phyloP scores from a whole-genome alignment of 2,329 filamentous ascomycete genomes.

The Alternaria postmessia region DNA sequence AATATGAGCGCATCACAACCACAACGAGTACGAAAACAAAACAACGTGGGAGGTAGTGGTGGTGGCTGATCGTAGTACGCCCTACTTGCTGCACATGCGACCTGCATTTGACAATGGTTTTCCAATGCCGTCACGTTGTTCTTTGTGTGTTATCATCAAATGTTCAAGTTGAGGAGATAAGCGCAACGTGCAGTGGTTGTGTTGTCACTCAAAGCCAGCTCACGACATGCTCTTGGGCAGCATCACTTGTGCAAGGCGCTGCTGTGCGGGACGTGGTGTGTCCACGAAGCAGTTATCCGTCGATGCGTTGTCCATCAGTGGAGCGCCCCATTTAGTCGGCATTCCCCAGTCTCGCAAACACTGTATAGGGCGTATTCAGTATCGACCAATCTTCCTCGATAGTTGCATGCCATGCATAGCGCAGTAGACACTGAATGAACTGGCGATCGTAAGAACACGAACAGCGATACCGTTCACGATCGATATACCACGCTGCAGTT shows the following conservation, averaged over 20 bases:
- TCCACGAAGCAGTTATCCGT: slow-evolving; percentile 24
- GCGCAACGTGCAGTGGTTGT: slow-evolving; percentile 30
- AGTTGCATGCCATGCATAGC: not conserved
- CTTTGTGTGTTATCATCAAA: slow-evolving; percentile 1
- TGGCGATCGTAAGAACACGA: not conserved
- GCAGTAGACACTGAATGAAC: not conserved
- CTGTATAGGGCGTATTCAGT: not conserved
- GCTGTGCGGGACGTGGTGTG: slow-evolving; percentile 31
- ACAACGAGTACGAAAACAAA: not conserved
- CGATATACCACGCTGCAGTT: not conserved
- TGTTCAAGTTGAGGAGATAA: slow-evolving; percentile 26
- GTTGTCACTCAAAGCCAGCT: slow-evolving; percentile 16
- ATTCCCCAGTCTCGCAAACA: not conserved
- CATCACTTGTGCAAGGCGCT: slow-evolving; percentile 23
- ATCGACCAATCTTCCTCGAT: not conserved
- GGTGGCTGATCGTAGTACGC: slow-evolving; percentile 24
- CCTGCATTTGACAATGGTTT: not conserved
- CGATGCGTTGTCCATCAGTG: slow-evolving; percentile 21
- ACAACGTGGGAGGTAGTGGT: slow-evolving; percentile 9
- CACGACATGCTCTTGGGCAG: slow-evolving; percentile 22
- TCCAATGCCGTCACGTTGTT: not conserved
- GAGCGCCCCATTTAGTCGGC: slow-evolving; percentile 1
- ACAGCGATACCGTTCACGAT: not conserved
- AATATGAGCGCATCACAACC: not conserved
- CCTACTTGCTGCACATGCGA: slow-evolving; percentile 13